A percentile compares a stretch with the other conserved stretches of the same genome.
These are phyloP conservation scores for Aegle marmelos DNA, from an alignment of 345 rosid species.

Conservation along the genomic window DNA sequence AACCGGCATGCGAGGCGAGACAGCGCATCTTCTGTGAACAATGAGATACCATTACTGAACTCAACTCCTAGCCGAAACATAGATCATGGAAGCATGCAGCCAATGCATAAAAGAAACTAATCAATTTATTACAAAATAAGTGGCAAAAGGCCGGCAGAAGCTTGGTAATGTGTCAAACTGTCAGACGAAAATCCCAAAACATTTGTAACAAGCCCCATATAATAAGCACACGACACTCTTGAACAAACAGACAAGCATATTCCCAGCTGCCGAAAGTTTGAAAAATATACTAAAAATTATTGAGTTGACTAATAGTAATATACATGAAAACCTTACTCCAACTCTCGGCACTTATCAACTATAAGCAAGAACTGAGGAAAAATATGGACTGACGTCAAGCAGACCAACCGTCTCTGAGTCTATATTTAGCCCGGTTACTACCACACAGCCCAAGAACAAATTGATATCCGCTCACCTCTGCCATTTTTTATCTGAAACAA, in stretches of 20 bases:
- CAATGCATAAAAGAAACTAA: constrained; percentile 2
- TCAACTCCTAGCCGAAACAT: neutral
- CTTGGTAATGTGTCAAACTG: constrained; percentile 19
- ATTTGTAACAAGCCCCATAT: constrained; percentile 24
- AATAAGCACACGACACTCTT: constrained; percentile 27
- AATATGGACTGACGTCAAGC: neutral
- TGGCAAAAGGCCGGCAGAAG: constrained; percentile 4
- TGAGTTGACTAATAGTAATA: constrained; percentile 15
- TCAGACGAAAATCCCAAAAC: constrained; percentile 17
- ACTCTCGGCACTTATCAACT: constrained; percentile 2
- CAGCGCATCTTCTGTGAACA: neutral
- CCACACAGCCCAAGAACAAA: neutral
- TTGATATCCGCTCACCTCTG: constrained; percentile 51
- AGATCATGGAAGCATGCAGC: neutral
- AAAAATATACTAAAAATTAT: constrained; percentile 6
- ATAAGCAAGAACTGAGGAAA: constrained; percentile 9
- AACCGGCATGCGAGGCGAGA: neutral
- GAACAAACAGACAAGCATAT: constrained; percentile 27
- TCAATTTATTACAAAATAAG: constrained; percentile 19
- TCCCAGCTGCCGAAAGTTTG: neutral
- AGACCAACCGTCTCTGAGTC: constrained; percentile 13
- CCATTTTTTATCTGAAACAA: constrained; percentile 83
- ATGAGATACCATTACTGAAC: too few relatives aligned
- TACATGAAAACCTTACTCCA: constrained; percentile 25
- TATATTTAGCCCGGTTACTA: constrained; percentile 8